Base-by-base conservation (phyloP, 768 basidiomycete species). In the Stropharia rugosoannulata region DNA sequence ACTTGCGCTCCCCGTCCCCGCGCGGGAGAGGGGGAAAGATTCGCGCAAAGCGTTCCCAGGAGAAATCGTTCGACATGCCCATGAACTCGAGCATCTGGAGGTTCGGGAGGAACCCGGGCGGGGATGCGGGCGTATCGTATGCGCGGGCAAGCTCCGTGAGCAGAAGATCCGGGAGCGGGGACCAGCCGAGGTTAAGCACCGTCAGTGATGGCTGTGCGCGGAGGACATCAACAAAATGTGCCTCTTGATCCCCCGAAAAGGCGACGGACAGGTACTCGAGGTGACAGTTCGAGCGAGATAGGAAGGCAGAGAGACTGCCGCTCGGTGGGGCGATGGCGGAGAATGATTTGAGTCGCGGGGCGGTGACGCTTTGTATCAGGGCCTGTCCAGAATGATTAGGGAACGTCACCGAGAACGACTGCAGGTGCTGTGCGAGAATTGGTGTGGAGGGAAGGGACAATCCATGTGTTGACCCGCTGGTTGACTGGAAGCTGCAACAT, bases 41-140 rank as follows among this genome's bases (percentile, higher is more conserved):
- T 0, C n/a, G 25, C 32, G 18, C 51, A 29, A 52, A 36, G 16
- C 37, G 41, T 18, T 32, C 32, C 51, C 51, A 52, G 1, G 41
- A 18, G 12, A 43, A 52, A 35, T 45, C 13, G 7, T 12, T 4
- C 9, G 15, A 10, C 9, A 42, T 36, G 7, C 51, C 41, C 32
- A 35, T 22, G 25, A 32, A 52, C 42, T 52, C 51, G 29, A 52
- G 42, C 51, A n/a, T 37, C 51, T 52, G 42, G 29, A 52, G n/a
- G 32, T 52, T 43, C 11, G 51, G 51, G 27, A 52, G 25, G 15
- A 52, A 52, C n/a, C 13, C 25, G 3, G 45, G 15, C 39, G 19
- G 22, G 45, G 45, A 2, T 12, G 45, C 2, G 45, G 22, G 18
- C 42, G 42, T 22, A 22, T 42, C 22, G 29, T 37, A 27, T 19